Percentiles rank a stretch among this genome's conserved stretches.
Conservation (phyloP, 768 basidiomycete species). For the Panaeolus cyanescens region DNA sequence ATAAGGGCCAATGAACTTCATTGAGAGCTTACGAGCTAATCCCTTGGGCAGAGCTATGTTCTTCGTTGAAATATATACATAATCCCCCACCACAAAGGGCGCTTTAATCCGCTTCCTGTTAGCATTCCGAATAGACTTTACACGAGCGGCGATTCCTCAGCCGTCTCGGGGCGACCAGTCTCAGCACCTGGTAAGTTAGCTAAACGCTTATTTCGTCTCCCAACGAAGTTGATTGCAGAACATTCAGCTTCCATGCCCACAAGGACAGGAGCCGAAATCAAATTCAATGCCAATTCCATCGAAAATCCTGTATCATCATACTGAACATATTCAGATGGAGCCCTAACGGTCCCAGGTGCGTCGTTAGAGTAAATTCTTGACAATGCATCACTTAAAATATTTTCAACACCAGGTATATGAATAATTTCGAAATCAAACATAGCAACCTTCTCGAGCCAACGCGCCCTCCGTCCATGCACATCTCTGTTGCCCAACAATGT, state of each 20-base stretch:
- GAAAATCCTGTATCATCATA: slow-evolving; percentile 17
- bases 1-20: slow-evolving; percentile 15
- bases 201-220: no score
- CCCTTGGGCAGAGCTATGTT: slow-evolving; percentile 9
- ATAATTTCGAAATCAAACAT: slow-evolving; percentile 20
- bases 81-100: no score
- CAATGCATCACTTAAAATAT: no score
- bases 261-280: no score
- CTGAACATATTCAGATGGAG: slow-evolving; percentile 17
- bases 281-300: no score
- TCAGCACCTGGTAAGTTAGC: no score
- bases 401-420: slow-evolving; percentile 21
- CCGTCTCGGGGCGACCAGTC: no score
- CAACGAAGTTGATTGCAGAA: no score
- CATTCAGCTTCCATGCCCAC: no score
- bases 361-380: slow-evolving; percentile 24
- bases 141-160: slow-evolving; percentile 25
- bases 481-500: slow-evolving; percentile 31
- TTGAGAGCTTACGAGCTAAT: slow-evolving; percentile 10
- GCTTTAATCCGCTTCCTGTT: slow-evolving; percentile 19
- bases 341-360: slow-evolving; percentile 12
- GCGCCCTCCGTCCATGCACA: slow-evolving; percentile 31
- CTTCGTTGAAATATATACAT: slow-evolving; percentile 17
- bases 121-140: slow-evolving; percentile 23
- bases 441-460: slow-evolving; percentile 34